phyloP scores from a whole-genome alignment of 352 stramenopile genomes.

The Aphanomyces euteiches region DNA sequence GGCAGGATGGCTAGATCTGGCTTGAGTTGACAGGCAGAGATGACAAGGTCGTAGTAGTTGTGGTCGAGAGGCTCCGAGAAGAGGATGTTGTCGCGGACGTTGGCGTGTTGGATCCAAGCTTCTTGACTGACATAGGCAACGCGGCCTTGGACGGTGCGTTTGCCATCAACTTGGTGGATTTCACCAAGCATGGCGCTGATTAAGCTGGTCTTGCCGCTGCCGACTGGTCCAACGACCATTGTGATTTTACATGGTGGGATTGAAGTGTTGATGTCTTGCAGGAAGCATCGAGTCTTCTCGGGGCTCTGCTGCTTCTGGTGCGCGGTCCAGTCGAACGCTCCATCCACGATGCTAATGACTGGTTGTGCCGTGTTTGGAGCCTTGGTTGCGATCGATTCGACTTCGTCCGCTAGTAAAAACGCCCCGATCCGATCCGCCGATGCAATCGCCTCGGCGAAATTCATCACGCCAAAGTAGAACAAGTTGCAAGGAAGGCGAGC shows the following conservation, averaged over 20 bases:
- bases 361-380: background rate
- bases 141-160: conserved; percentile 28
- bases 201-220: conserved; percentile 66
- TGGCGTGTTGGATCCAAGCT: conserved; percentile 55
- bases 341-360: background rate
- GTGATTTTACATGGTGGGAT: conserved; percentile 55
- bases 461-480: conserved; percentile 47
- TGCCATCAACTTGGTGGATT: conserved; percentile 35
- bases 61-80: conserved; percentile 41
- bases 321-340: background rate
- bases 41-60: conserved; percentile 54
- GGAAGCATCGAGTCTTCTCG: background rate
- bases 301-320: background rate
- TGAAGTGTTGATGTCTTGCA: conserved; percentile 48
- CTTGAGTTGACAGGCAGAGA: conserved; percentile 73
- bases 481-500: conserved; percentile 51
- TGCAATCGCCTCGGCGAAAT: conserved; percentile 42
- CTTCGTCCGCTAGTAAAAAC: conserved; percentile 34
- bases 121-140: conserved; percentile 49
- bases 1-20: conserved; percentile 89
- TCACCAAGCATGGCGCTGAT: conserved; percentile 46
- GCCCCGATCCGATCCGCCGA: conserved; percentile 34
- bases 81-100: conserved; percentile 48
- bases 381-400: background rate
- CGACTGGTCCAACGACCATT: conserved; percentile 57